Percentiles rank a stretch among this genome's conserved stretches.
Conservation (phyloP, 352 stramenopile species). For the Pythium folliculosum region DNA sequence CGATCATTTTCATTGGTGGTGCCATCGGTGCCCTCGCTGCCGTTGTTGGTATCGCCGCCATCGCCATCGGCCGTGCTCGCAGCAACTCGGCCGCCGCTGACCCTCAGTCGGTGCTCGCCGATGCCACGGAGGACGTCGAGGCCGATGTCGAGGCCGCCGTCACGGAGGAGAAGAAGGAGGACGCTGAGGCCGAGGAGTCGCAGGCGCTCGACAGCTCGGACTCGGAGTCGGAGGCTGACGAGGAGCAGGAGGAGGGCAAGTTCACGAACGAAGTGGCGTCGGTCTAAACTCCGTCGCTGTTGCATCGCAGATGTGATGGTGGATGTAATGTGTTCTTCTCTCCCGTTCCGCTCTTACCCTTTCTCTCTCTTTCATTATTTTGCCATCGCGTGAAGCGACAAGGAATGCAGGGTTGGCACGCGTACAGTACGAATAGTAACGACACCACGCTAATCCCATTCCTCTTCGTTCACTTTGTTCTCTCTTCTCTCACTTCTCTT, state of each 20-base stretch:
- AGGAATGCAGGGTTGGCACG: neutral
- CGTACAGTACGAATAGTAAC: neutral
- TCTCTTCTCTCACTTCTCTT: conserved; percentile 9
- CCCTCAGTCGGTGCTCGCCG: conserved; percentile 41
- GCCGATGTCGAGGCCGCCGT: conserved; percentile 63
- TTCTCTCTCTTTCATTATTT: conserved; percentile 18
- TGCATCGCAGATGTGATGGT: conserved; percentile 24
- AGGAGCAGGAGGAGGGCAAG: conserved; percentile 54
- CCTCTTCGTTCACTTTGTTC: neutral
- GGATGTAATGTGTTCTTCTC: conserved; percentile 36
- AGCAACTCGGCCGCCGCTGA: conserved; percentile 28
- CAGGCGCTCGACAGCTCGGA: conserved; percentile 57
- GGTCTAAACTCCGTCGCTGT: conserved; percentile 29
- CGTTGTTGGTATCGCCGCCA: conserved; percentile 59
- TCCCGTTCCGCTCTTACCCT: conserved; percentile 22
- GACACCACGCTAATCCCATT: conserved; percentile 6
- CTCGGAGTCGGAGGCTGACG: conserved; percentile 42
- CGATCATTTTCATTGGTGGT: conserved; percentile 64
- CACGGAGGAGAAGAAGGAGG: conserved; percentile 26
- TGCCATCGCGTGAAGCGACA: neutral
- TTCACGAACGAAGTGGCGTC: conserved; percentile 53
- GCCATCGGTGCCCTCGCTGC: conserved; percentile 66
- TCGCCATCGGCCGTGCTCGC: conserved; percentile 46
- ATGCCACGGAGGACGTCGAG: conserved; percentile 52
- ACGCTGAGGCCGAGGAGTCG: conserved; percentile 38